Evolutionary conservation across 345 rosid species (phyloP).

Genomic region (Euclidium syriacum): DNA sequence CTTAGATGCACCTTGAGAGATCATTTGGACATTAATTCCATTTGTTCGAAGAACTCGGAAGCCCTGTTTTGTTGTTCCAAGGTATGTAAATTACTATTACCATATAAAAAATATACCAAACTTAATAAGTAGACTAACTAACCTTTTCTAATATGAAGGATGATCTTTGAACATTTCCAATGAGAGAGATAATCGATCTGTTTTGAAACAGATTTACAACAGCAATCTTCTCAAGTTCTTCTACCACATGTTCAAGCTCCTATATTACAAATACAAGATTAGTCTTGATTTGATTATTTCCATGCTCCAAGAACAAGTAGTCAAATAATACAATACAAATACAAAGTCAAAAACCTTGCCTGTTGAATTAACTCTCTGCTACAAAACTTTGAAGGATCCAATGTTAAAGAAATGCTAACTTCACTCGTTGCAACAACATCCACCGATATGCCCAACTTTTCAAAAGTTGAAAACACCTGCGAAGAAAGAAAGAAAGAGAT

Average conservation of each 20-base stretch:
- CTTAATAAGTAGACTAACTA: neutral
- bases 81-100: neutral
- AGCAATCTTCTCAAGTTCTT: slow-evolving; percentile 88
- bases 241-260: slow-evolving; percentile 83
- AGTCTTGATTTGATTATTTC: slow-evolving; percentile 25
- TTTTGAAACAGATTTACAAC: slow-evolving; percentile 61
- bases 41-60: slow-evolving; percentile 66
- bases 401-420: slow-evolving; percentile 73
- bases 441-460: slow-evolving; percentile 69
- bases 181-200: slow-evolving; percentile 81
- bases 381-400: slow-evolving; percentile 79
- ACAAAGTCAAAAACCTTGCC: slow-evolving; percentile 39
- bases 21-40: slow-evolving; percentile 86
- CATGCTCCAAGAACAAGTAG: slow-evolving; percentile 31
- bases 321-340: neutral
- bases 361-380: slow-evolving; percentile 77
- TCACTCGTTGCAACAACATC: slow-evolving; percentile 85
- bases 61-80: slow-evolving; percentile 38
- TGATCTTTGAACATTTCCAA: slow-evolving; percentile 78
- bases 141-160: slow-evolving; percentile 88
- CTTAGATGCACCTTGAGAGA: slow-evolving; percentile 94
- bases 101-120: neutral
- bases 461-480: slow-evolving; percentile 68
- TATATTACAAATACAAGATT: slow-evolving; percentile 11
- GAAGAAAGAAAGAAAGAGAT: neutral